Evolutionary conservation across 73 alveolate genomes (phyloP).

Genomic region (Paramecium sexaurelia): DNA sequence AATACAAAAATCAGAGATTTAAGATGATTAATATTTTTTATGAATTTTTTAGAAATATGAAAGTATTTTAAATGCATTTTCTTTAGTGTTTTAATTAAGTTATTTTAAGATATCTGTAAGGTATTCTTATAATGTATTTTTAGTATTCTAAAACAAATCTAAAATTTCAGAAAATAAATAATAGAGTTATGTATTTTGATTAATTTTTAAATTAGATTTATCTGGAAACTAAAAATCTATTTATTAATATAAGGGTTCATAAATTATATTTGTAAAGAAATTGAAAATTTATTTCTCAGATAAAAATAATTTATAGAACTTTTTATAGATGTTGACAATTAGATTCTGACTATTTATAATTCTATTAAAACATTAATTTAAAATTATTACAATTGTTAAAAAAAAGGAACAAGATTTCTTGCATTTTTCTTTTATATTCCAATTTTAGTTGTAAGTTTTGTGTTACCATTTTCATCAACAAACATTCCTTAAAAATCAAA

Average conservation of each 20-base stretch:
- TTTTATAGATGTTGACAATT: not conserved
- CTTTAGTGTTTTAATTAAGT: not conserved
- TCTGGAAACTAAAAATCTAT: not conserved
- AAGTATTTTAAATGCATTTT: not conserved
- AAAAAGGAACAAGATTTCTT: not conserved
- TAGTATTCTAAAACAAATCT: not conserved
- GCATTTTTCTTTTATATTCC: not conserved
- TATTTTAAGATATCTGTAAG: not conserved
- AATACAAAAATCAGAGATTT: not conserved
- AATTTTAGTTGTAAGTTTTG: not conserved
- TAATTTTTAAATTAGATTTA: not conserved
- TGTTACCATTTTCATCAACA: not conserved
- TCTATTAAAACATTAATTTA: not conserved
- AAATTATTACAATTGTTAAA: not conserved
- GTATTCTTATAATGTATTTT: not conserved
- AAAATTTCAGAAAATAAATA: not conserved
- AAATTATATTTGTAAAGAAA: not conserved
- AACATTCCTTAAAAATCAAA: conserved; percentile 7
- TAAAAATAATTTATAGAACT: not conserved
- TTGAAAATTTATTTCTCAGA: not conserved
- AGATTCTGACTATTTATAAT: not conserved
- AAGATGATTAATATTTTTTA: not conserved
- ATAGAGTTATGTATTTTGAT: not conserved
- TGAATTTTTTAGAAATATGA: not conserved
- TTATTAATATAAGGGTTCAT: not conserved